A percentile compares a stretch with the other conserved stretches of the same genome.
Conservation (phyloP, 805 yeast genomes). For the Lipomyces yamadae region DNA sequence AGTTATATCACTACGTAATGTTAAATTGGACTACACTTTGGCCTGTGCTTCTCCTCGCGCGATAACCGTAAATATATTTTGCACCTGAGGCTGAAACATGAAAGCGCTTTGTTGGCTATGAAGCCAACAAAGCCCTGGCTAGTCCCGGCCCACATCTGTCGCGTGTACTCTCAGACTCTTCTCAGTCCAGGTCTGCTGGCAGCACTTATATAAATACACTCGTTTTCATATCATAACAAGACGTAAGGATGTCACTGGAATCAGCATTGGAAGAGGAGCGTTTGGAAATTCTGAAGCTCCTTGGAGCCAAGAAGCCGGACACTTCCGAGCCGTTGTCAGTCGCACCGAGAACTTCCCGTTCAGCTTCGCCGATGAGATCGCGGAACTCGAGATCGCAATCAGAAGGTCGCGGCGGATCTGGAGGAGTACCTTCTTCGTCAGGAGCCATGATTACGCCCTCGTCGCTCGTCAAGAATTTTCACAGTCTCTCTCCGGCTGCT, state of each 20-base stretch:
- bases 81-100: neutral
- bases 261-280: slow-evolving; percentile 41
- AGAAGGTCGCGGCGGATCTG: slow-evolving; percentile 8
- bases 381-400: slow-evolving; percentile 19
- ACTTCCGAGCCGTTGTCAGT: slow-evolving; percentile 8
- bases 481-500: slow-evolving; percentile 33
- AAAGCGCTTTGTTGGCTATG: neutral
- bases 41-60: neutral
- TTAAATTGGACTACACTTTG: too few relatives aligned
- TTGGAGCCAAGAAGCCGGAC: slow-evolving; percentile 21
- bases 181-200: neutral
- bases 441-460: slow-evolving; percentile 32
- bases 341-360: slow-evolving; percentile 25
- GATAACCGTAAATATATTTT: neutral
- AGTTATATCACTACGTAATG: too few relatives aligned
- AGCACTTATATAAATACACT: neutral
- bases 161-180: neutral
- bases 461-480: slow-evolving; percentile 31
- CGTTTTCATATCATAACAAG: neutral
- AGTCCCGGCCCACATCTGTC: neutral
- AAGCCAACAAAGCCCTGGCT: neutral
- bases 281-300: slow-evolving; percentile 39
- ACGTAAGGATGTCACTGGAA: slow-evolving; percentile 37
- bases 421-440: neutral
- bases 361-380: slow-evolving; percentile 34